Evolutionary conservation across 2,329 filamentous ascomycete species (phyloP), one percentile per base, ranked within the genome.

Genomic region (Lizonia empirigonia): DNA sequence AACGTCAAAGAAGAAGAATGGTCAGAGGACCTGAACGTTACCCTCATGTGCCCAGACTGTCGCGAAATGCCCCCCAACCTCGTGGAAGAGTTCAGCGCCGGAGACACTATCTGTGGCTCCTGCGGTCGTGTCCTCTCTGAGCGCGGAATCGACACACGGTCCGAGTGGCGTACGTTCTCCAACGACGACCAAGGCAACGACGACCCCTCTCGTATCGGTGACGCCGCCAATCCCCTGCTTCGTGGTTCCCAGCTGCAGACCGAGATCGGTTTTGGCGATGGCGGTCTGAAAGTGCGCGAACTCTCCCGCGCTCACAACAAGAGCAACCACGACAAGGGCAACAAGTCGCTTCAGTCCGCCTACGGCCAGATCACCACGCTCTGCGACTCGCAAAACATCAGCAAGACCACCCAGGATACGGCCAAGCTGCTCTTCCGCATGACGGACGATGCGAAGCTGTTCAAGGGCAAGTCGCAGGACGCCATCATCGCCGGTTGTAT

Each of bases 91-190:
- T 94, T 93, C 70, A 91, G 91, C 5, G 89, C 87, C 27, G 90
- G 91, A 59, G 94, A 99, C 74, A 90, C 95, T 72, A 91, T 99
- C 47, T 99, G 94, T 72, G 89, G 84, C 51, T 91, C 88, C 55
- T 99, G 94, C 68, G 94, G 94, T 29, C 81, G 97, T 26, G 94
- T 99, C 5, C 83, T 99, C 23, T 89, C 89, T 53, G 89, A 93
- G 68, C 88, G 91, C 60, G 91, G 94, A 71, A 92, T 99, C 69
- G 95, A 99, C 71, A 95, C 90, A 55, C 89, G 95, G 56, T 96
- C 91, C 38, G 94, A 99, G 78, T 99, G 94, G 94, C 90, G 94
- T 71, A 99, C 94, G 1, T 99, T 99, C 77, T 91, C 92, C 70
- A 97, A 97, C 72, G 94, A 99, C 69, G 95, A 99, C 72, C 91